Percentiles rank a stretch among this genome's conserved stretches.
Evolutionary conservation across 2,329 filamentous ascomycete species (phyloP).

Genomic region (Hypoxylon sp.): DNA sequence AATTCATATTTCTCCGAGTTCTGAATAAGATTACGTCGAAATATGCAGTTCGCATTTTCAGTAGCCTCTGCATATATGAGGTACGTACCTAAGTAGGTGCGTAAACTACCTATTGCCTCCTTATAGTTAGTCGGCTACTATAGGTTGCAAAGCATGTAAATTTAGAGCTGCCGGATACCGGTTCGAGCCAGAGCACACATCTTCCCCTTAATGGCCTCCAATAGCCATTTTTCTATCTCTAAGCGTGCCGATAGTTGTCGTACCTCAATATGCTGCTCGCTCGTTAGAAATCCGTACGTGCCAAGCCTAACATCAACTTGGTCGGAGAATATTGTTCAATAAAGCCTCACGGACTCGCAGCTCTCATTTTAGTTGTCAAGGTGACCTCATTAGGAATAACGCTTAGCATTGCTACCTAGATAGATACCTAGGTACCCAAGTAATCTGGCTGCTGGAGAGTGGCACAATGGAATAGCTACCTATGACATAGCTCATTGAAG

Average conservation of each 20-base stretch:
- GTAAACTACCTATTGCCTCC: too few relatives aligned
- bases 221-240: background rate
- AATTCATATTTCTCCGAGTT: too few relatives aligned
- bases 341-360: background rate
- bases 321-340: conserved; percentile 3
- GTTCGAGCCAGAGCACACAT: background rate
- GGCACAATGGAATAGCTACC: background rate
- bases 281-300: background rate
- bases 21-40: too few relatives aligned
- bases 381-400: background rate
- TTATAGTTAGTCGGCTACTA: background rate
- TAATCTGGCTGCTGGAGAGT: background rate
- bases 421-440: too few relatives aligned
- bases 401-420: background rate
- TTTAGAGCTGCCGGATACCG: background rate
- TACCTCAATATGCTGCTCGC: background rate
- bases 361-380: background rate
- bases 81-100: too few relatives aligned
- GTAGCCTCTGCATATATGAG: too few relatives aligned
- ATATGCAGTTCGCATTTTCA: too few relatives aligned
- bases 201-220: background rate
- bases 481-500: background rate
- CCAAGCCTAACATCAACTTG: background rate
- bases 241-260: background rate
- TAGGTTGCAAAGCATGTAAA: background rate